Evolutionary conservation across 306 rosid species (phyloP).

Genomic region (Cucurbita argyrosperma): DNA sequence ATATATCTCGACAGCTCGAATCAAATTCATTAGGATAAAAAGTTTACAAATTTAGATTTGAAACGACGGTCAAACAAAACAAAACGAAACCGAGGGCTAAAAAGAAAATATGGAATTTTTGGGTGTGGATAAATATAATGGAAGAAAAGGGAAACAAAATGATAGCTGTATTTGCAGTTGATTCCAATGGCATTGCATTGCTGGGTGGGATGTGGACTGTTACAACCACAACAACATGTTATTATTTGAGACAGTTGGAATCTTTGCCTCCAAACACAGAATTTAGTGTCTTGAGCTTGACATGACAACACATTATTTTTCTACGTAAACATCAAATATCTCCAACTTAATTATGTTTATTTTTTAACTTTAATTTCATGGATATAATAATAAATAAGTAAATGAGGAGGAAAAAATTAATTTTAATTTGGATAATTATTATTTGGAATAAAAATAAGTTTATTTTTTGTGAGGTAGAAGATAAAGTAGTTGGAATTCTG

Average conservation of each 20-base stretch:
- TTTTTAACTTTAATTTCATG: no score
- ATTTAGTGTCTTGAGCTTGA: background rate
- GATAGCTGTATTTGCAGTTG: background rate
- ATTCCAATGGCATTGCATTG: background rate
- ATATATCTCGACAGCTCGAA: no score
- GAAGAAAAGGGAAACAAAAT: no score
- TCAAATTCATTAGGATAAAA: no score
- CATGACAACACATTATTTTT: background rate
- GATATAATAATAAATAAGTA: no score
- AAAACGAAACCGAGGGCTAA: background rate
- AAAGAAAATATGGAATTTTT: background rate
- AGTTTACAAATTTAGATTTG: background rate
- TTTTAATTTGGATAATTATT: no score
- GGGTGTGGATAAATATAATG: background rate
- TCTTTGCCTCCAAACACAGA: slow-evolving; percentile 7
- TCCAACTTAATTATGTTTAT: no score
- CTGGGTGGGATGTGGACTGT: slow-evolving; percentile 2
- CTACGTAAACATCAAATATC: background rate
- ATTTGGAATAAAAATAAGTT: no score
- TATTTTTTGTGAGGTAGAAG: background rate
- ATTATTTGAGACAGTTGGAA: slow-evolving; percentile 10
- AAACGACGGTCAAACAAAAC: background rate
- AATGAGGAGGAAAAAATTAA: background rate
- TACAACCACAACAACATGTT: slow-evolving; percentile 2
- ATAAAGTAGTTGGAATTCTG: slow-evolving; percentile 3